Evolutionary conservation across 2,329 filamentous ascomycete genomes (phyloP).

Genomic region (Trichophyton rubrum): DNA sequence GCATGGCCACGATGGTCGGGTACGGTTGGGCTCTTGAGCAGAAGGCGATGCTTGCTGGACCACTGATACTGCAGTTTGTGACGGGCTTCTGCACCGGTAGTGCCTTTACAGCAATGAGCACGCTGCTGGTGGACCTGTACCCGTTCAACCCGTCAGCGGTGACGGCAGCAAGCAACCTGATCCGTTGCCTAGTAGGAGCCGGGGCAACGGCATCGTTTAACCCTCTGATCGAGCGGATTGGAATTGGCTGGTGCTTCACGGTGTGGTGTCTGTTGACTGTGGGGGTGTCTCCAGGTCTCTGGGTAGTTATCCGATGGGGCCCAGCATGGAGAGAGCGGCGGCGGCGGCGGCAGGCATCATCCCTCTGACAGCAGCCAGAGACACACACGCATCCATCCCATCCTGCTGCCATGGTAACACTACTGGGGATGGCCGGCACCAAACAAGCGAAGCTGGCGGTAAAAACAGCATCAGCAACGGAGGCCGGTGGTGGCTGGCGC

Average conservation of each 20-base stretch:
- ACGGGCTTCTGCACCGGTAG: slow-evolving; percentile 39
- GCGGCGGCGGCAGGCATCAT: background rate
- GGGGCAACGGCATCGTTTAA: slow-evolving; percentile 36
- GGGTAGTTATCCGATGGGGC: background rate
- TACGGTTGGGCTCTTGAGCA: slow-evolving; percentile 45
- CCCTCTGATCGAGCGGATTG: slow-evolving; percentile 29
- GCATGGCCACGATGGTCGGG: slow-evolving; percentile 18
- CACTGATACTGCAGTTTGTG: slow-evolving; percentile 41
- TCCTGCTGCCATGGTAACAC: background rate
- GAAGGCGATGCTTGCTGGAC: slow-evolving; percentile 36
- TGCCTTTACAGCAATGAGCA: slow-evolving; percentile 38
- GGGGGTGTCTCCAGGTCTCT: slow-evolving; percentile 5
- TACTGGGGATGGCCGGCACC: no score
- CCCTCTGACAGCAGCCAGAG: background rate
- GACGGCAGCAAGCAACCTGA: slow-evolving; percentile 43
- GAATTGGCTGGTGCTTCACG: slow-evolving; percentile 33
- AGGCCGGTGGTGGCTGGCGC: no score
- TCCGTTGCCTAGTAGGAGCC: slow-evolving; percentile 41
- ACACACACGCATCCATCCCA: background rate
- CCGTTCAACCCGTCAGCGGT: slow-evolving; percentile 39
- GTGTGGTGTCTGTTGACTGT: slow-evolving; percentile 15
- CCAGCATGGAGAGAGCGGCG: background rate
- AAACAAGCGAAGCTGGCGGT: no score
- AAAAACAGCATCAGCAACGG: no score
- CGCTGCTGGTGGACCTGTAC: slow-evolving; percentile 44